These are phyloP conservation scores for Colletotrichum musicola DNA, from an alignment of 2,329 filamentous ascomycete genomes.

Conservation along the genomic window DNA sequence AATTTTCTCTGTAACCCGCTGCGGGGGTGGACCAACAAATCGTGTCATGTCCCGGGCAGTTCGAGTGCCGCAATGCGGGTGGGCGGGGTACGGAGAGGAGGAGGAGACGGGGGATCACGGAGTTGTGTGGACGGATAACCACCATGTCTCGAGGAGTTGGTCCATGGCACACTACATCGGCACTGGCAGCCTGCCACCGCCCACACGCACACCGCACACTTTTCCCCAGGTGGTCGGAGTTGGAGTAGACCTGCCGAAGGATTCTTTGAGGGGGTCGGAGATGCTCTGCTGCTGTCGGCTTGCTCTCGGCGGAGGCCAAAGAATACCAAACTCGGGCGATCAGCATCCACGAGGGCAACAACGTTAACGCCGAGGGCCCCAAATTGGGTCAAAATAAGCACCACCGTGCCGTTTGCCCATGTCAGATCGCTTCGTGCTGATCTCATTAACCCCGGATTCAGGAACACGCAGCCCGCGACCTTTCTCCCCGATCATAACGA, in stretches of 20 bases:
- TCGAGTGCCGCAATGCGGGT: constrained; percentile 13
- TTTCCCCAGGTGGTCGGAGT: not conserved
- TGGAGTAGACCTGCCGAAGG: constrained; percentile 16
- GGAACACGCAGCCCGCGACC: not conserved
- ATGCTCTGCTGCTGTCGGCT: not conserved
- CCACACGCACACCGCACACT: not conserved
- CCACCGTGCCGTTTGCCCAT: not conserved
- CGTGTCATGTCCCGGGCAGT: not conserved
- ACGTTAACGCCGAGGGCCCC: not conserved
- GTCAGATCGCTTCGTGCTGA: constrained; percentile 7
- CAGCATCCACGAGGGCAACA: not conserved
- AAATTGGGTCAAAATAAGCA: constrained; percentile 15
- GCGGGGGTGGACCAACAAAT: constrained; percentile 28
- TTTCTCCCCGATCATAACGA: not conserved
- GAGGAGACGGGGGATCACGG: constrained; percentile 19
- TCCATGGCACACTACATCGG: not conserved
- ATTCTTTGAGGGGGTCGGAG: constrained; percentile 16
- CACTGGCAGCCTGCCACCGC: too few species aligned
- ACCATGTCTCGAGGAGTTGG: too few species aligned
- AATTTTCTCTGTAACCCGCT: constrained; percentile 20
- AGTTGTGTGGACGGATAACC: not conserved
- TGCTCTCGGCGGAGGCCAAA: constrained; percentile 14
- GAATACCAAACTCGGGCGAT: not conserved
- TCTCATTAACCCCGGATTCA: not conserved
- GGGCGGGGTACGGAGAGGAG: constrained; percentile 22